Evolutionary conservation across 129 eudicot genomes (phyloP), one percentile per base, ranked within the genome.

Genomic region (Silybum marianum): DNA sequence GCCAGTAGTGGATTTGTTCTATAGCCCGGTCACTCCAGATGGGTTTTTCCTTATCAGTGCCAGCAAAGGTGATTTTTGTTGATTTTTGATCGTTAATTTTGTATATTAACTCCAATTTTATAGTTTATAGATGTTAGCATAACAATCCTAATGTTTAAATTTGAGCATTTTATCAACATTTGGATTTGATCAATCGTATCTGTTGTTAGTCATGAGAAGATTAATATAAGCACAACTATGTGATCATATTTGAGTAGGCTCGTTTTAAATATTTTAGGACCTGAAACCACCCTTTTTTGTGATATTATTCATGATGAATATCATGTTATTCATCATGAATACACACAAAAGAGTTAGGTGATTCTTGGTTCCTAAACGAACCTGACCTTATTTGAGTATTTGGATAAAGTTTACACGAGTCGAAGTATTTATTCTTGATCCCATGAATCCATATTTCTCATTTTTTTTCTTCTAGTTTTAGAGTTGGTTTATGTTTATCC

Each of bases 31-130:
- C 74, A 89, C 92, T 63, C 91, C 89, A 14, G 96, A 91, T 85
- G 96, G 92, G 7, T 88, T 58, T 11, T 91, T 91, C 77, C 92
- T 91, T 30, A 87, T 91, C 71, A 91, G 96, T 89, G 96, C 96
- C 40, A 91, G 96, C 81, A 91, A 91, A 81, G 96, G 96, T 90
- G n/a, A 54, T 54, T 54, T 4, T 73, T 22, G 42, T 22, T 54
- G 19, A 23, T 54, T 62, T 77, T 38, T 66, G 39, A 65, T 63
- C 3, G 19, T 68, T 39, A 2, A 62, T 62, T 60, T 62, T 63
- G 58, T 63, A 11, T 9, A 62, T 63, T 8, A 62, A 22, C 62
- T 77, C 34, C 19, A 24, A 67, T 76, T 23, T 30, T 19, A 6
- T 77, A 63, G 66, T 26, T 40, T 78, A 39, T 78, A 25, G 48